These are phyloP conservation scores for Lactarius sp. DNA, from an alignment of 768 basidiomycete genomes.

Conservation along the genomic window DNA sequence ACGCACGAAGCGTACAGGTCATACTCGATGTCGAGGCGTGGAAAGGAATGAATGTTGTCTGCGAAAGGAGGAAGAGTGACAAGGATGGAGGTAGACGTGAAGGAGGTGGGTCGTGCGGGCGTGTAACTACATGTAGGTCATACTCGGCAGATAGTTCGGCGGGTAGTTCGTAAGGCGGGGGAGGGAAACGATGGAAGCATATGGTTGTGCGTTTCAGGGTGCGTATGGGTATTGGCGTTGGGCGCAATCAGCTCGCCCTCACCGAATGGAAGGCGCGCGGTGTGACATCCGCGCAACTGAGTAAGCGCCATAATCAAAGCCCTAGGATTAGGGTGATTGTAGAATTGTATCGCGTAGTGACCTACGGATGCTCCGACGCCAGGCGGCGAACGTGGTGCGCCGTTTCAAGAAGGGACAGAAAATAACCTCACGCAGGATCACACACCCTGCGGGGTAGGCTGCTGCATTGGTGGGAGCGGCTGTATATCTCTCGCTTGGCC, in stretches of 20 bases:
- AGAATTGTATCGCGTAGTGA: constrained; percentile 1
- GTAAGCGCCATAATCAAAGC: background rate
- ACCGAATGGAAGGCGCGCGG: background rate
- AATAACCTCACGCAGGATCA: constrained; percentile 3
- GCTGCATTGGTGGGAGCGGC: constrained; percentile 23
- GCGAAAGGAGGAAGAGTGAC: background rate
- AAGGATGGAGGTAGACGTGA: background rate
- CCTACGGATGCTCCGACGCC: background rate
- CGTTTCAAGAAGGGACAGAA: constrained; percentile 7
- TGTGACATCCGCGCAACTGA: background rate
- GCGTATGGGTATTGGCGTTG: background rate
- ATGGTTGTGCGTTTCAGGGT: background rate
- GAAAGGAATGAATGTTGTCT: background rate
- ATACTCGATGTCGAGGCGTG: background rate
- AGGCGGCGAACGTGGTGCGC: background rate
- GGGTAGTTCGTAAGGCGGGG: constrained; percentile 8
- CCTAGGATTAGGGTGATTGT: background rate
- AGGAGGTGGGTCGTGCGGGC: background rate
- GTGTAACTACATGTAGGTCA: constrained; percentile 9
- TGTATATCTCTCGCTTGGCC: constrained; percentile 26
- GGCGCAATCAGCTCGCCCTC: background rate
- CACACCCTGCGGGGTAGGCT: constrained; percentile 27
- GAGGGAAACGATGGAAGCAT: background rate
- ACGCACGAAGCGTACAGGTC: background rate
- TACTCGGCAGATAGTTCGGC: constrained; percentile 2